phyloP scores from a whole-genome alignment of 768 basidiomycete genomes.

The Ramaria rubella region DNA sequence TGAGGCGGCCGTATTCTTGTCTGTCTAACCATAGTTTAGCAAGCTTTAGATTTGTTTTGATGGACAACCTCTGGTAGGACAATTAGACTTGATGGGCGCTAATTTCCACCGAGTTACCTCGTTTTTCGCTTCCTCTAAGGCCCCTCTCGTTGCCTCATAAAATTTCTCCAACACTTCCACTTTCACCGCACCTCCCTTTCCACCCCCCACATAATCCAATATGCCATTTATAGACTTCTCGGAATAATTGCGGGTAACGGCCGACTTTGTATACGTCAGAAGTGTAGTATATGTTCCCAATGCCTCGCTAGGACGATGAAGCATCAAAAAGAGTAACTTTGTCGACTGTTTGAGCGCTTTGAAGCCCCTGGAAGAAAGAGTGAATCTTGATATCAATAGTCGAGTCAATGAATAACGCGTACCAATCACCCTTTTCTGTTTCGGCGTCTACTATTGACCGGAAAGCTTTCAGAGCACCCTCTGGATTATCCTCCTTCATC shows the following conservation, averaged over 20 bases:
- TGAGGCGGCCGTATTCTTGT: conserved; percentile 80
- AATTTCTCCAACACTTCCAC: conserved; percentile 90
- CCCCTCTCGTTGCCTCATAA: conserved; percentile 88
- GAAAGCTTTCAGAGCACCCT: conserved; percentile 88
- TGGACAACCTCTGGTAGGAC: conserved; percentile 67
- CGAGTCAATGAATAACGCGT: conserved; percentile 18
- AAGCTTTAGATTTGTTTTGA: conserved; percentile 93
- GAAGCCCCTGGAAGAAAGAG: conserved; percentile 69
- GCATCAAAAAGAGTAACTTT: conserved; percentile 78
- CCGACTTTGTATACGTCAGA: conserved; percentile 90
- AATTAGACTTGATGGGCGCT: background rate
- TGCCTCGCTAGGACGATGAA: conserved; percentile 78
- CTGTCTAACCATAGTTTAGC: conserved; percentile 97
- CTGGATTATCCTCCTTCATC: conserved; percentile 90
- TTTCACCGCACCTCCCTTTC: conserved; percentile 25
- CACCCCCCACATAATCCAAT: conserved; percentile 92
- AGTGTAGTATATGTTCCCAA: conserved; percentile 80
- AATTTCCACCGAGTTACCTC: conserved; percentile 50
- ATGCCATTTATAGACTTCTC: conserved; percentile 99
- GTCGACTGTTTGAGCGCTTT: conserved; percentile 97
- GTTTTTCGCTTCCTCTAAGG: conserved; percentile 90
- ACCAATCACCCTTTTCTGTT: conserved; percentile 94
- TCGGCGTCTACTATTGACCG: conserved; percentile 83
- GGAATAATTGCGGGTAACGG: conserved; percentile 91
- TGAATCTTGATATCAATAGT: background rate